Percentiles rank a stretch among this genome's conserved stretches.
These are phyloP conservation scores for Rhizopus delemar DNA, from an alignment of 371 early-diverging fungal species.

Conservation along the genomic window DNA sequence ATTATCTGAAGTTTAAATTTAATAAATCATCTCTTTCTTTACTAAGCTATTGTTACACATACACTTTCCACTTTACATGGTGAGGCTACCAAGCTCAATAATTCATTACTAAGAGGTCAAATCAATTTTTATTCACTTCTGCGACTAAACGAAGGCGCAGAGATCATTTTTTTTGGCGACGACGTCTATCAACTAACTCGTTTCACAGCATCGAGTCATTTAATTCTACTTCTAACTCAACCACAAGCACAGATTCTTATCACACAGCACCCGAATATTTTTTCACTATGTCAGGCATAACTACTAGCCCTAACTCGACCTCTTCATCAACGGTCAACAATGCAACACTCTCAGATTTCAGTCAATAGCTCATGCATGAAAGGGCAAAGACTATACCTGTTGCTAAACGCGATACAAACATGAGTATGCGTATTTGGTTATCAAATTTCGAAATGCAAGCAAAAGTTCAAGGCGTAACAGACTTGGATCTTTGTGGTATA, in stretches of 20 bases:
- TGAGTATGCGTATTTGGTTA: slow-evolving; percentile 5
- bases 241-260: too few relatives aligned
- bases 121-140: background rate
- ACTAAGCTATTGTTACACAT: too few relatives aligned
- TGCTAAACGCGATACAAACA: background rate
- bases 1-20: too few relatives aligned
- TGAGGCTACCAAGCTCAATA: background rate
- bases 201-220: background rate
- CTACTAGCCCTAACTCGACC: background rate
- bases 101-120: slow-evolving; percentile 2
- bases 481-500: background rate
- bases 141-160: background rate
- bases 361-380: background rate
- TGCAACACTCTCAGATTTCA: background rate
- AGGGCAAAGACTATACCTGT: slow-evolving; percentile 1
- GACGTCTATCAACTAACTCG: too few relatives aligned
- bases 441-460: background rate
- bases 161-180: slow-evolving; percentile 6
- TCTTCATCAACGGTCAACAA: background rate
- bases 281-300: too few relatives aligned
- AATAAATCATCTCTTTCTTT: too few relatives aligned
- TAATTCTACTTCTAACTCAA: too few relatives aligned
- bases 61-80: slow-evolving; percentile 1
- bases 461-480: background rate
- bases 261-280: too few relatives aligned